Base-by-base conservation (phyloP, 495 filamentous ascomycete species). In the Penicillium silybi region DNA sequence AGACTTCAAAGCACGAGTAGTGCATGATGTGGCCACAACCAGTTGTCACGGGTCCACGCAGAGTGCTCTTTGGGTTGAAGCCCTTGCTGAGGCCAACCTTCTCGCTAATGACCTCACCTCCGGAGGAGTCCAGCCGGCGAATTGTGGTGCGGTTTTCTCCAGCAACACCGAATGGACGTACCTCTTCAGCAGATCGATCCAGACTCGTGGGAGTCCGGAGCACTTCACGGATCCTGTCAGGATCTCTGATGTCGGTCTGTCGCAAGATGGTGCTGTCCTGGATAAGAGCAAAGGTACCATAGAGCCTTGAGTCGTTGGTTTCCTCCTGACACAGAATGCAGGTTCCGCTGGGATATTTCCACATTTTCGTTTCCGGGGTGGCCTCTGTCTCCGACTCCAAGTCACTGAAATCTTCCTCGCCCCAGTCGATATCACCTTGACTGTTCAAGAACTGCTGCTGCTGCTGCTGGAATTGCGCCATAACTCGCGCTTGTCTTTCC, bases 11-110 rank as follows among this genome's bases (percentile, higher is more conserved):
- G 68, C 93, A 99, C 27, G 81, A 82, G 62, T 89, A 99, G 64
- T 99, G 93, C 93, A 99, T 99, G 55, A 97, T 92, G 67, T 99
- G 93, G 6, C 91, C 92, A 69, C 93, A 99, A 25, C 92, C 89
- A 37, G 89, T 90, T 7, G 91, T 83, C 6, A 97, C 88, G 4
- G 92, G 88, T 0, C 91, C 95, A n/a, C 79, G 76, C 35, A 77
- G 75, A 8, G 80, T 83, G 35, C 84, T 79, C 20, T 75, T 73
- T 9, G 83, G 68, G 4, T 89, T 85, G 60, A 96, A 97, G 2
- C 93, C 93, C 68, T 90, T 92, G 41, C 90, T 92, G 17, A 97
- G 79, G 16, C 83, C 85, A 72, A 95, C 85, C 48, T 87, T 84
- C 58, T 93, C 90, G 32, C 77, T 78, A 38, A 83, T 73, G 16